Conservation (phyloP, 2,329 filamentous ascomycete genomes). For the Lecanoromycetidae sp. region DNA sequence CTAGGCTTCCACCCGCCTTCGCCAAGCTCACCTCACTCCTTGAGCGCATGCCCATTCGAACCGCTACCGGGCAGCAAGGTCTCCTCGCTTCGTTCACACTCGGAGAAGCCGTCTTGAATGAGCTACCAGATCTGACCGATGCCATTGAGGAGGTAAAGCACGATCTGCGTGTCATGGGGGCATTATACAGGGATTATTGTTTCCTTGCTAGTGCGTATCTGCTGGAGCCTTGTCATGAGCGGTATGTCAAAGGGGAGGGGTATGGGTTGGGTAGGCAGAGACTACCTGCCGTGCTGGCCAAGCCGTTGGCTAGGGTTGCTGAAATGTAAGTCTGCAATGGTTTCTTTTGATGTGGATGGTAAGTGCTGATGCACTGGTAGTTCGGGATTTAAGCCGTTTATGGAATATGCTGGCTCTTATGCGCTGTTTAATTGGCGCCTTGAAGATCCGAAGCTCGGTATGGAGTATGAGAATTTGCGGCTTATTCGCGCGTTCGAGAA, state of each 20-base stretch:
- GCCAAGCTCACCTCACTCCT: conserved; percentile 59
- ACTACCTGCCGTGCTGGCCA: conserved; percentile 58
- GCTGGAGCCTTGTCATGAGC: conserved; percentile 79
- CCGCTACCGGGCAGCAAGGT: conserved; percentile 58
- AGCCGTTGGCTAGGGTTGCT: conserved; percentile 60
- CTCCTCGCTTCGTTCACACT: conserved; percentile 63
- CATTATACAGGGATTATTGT: conserved; percentile 80
- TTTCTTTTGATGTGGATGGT: conserved; percentile 16
- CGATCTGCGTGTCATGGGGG: conserved; percentile 70
- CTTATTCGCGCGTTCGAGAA: conserved; percentile 85
- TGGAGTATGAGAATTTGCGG: conserved; percentile 54
- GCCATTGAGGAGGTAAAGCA: conserved; percentile 59
- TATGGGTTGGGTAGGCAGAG: conserved; percentile 68
- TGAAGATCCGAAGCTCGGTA: conserved; percentile 42
- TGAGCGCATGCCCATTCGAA: conserved; percentile 67
- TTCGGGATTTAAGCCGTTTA: conserved; percentile 60
- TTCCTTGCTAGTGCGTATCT: conserved; percentile 84
- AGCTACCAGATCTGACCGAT: conserved; percentile 64
- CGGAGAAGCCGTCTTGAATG: conserved; percentile 59
- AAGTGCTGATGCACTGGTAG: conserved; percentile 39
- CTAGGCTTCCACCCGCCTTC: conserved; percentile 59
- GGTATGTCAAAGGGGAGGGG: conserved; percentile 47
- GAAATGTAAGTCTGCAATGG: conserved; percentile 56
- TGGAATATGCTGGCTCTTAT: conserved; percentile 64
- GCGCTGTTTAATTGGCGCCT: conserved; percentile 52